Evolutionary conservation across 305 asterid species (phyloP).

Genomic region (Solanum hybrid): DNA sequence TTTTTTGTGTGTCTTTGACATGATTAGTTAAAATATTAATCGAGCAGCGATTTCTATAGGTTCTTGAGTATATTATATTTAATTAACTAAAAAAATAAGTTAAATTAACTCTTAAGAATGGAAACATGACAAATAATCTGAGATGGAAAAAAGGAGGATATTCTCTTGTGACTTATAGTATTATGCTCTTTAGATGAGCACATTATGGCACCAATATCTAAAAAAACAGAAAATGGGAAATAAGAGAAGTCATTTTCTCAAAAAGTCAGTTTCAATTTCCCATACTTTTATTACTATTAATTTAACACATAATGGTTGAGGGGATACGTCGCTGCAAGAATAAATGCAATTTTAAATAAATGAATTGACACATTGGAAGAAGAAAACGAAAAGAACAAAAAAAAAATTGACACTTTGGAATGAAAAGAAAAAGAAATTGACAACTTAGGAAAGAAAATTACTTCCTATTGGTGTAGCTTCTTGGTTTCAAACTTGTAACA

Average conservation of each 20-base stretch:
- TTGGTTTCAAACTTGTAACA: not conserved
- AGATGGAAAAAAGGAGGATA: not conserved
- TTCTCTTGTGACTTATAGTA: not conserved
- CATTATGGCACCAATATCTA: constrained; percentile 4
- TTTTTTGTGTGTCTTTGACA: too few relatives aligned
- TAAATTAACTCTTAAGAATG: not conserved
- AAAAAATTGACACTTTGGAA: not conserved
- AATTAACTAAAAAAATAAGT: not conserved
- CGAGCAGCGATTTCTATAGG: not conserved
- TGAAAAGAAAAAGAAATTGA: not conserved
- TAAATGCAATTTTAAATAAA: not conserved
- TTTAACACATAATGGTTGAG: not conserved
- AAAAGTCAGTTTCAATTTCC: constrained; percentile 12
- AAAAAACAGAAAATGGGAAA: not conserved
- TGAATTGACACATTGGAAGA: not conserved
- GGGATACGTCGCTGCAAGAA: not conserved
- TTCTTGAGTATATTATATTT: not conserved
- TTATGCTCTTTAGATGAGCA: not conserved
- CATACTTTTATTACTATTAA: not conserved
- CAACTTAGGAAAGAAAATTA: not conserved
- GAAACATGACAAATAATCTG: not conserved
- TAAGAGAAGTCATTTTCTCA: constrained; percentile 15
- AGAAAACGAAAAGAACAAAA: not conserved
- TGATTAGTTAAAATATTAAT: too few relatives aligned
- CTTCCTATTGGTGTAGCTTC: not conserved